These are phyloP conservation scores for Epichloe sibirici DNA, from an alignment of 2,329 filamentous ascomycete genomes.

Conservation along the genomic window DNA sequence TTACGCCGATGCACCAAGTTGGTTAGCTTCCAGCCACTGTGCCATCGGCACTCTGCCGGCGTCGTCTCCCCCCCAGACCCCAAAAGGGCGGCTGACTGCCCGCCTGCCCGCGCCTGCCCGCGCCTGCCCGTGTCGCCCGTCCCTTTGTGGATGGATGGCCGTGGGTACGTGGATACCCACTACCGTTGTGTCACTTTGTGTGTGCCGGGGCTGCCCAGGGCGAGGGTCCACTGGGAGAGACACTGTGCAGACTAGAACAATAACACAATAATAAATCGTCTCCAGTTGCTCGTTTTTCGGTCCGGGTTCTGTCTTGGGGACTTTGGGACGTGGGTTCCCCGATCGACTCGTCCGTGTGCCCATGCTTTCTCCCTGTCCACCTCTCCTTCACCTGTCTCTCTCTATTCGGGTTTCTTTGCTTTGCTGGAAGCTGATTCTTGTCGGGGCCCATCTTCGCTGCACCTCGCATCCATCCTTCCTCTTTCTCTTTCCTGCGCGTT, in stretches of 20 bases:
- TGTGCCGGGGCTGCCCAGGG: background rate
- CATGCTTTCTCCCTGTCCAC: background rate
- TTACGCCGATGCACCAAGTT: background rate
- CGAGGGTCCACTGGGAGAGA: background rate
- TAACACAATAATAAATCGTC: constrained; percentile 2
- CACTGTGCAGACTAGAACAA: background rate
- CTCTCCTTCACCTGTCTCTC: background rate
- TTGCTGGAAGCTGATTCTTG: too few species aligned
- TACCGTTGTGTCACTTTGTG: background rate
- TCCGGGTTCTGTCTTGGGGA: background rate
- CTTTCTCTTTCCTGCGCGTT: background rate
- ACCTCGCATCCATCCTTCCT: too few species aligned
- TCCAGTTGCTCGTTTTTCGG: background rate
- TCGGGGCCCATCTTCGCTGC: too few species aligned
- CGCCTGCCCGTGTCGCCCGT: background rate
- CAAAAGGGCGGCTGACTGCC: too few species aligned
- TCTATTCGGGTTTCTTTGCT: background rate
- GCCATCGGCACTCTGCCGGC: constrained; percentile 6
- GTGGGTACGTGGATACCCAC: background rate
- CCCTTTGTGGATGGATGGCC: background rate
- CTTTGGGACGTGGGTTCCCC: background rate
- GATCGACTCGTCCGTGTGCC: background rate
- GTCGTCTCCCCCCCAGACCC: constrained; percentile 2
- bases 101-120: too few species aligned
- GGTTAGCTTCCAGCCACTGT: background rate